Conservation (phyloP, 2,329 filamentous ascomycete species). For the Cercospora sp. region DNA sequence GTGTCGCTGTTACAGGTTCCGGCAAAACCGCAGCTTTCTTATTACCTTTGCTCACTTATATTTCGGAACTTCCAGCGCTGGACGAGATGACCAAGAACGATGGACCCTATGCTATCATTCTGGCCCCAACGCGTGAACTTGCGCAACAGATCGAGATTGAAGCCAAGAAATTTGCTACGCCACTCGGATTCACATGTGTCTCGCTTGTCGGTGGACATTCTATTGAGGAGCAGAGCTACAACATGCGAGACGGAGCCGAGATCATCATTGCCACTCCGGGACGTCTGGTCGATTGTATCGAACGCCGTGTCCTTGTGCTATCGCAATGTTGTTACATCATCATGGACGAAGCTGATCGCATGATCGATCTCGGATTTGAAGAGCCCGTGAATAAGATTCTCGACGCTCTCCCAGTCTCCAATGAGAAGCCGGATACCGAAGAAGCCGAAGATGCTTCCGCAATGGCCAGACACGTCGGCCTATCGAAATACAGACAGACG, state of each 20-base stretch:
- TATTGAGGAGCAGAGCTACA: constrained; percentile 89
- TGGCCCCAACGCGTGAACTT: constrained; percentile 94
- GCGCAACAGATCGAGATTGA: constrained; percentile 97
- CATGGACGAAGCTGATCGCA: constrained; percentile 98
- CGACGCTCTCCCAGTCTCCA: constrained; percentile 84
- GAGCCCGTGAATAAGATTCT: constrained; percentile 97
- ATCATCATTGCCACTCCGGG: constrained; percentile 98
- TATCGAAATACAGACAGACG: constrained; percentile 86
- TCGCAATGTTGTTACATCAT: constrained; percentile 98
- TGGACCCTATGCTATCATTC: constrained; percentile 93
- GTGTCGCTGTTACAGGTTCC: constrained; percentile 95
- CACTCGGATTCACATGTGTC: constrained; percentile 89
- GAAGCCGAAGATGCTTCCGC: constrained; percentile 80
- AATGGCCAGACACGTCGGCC: constrained; percentile 78
- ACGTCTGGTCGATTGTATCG: constrained; percentile 94
- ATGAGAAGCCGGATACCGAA: constrained; percentile 93
- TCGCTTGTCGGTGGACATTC: constrained; percentile 98
- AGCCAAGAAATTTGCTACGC: constrained; percentile 85
- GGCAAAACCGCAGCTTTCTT: constrained; percentile 97
- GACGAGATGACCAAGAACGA: constrained; percentile 87
- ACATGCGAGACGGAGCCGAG: constrained; percentile 86
- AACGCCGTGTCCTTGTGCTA: constrained; percentile 84
- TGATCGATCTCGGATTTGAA: constrained; percentile 98
- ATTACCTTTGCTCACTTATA: constrained; percentile 89
- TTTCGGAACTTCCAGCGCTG: constrained; percentile 81